Base-by-base conservation (phyloP, 352 stramenopile species). In the Hyaloperonospora brassicae region DNA sequence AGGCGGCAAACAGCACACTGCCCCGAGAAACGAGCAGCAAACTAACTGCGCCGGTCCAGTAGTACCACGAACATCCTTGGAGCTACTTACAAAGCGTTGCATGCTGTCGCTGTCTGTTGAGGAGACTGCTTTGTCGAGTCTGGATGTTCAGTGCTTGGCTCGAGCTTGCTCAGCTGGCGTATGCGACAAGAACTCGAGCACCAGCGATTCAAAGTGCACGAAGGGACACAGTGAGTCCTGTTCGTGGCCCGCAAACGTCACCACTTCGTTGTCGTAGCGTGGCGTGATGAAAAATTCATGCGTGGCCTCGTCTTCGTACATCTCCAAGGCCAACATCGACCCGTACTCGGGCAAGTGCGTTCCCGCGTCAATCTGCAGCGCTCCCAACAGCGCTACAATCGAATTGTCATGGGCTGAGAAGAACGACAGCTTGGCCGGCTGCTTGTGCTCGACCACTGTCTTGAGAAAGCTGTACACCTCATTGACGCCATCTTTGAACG, bases 351-450 rank as follows among this genome's bases (percentile, higher is more conserved):
- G 83, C 38, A 87, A 47, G 3, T 74, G 61, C 5, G 53, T 58
- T 5, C 72, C 73, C 39, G 87, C 73, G 5, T 89, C 61, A 17
- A 93, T 66, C 55, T 86, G 70, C 25, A 93, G 53, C 41, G 80
- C 78, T 23, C 73, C 73, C 57, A 89, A 50, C 52, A 90, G 70
- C 22, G 78, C 79, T 12, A 93, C 77, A 62, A 93, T 86, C 39
- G 83, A 88, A 59, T 90, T 90, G 65, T 93, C 79, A 50, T 93
- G 83, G 0, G 80, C 80, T 17, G 83, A 93, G 64, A 89, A 89
- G 62, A 93, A 86, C 25, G 80, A 71, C n/a, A 93, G 53, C 44
- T 82, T 84, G 27, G 69, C 63, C 34, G 49, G 43, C 34, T 72
- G 55, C 22, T 71, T 46, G 9, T 58, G 65, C 14, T 55, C 40